Conservation (phyloP, 2,329 filamentous ascomycete species). For the Helicocarpus griseus region DNA sequence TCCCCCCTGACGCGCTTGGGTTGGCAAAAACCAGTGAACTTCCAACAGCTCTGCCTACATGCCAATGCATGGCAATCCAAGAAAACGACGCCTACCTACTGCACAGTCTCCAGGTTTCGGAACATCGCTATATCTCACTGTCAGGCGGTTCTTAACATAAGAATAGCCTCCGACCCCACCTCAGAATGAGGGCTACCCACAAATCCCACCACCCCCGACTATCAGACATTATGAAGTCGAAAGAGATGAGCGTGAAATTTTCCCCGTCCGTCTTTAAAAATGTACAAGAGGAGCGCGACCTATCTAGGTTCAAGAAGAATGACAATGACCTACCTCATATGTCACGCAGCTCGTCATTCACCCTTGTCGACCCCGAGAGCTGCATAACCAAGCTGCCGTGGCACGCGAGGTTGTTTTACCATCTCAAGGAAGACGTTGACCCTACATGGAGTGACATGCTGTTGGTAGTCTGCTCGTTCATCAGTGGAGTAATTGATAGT, state of each 20-base stretch:
- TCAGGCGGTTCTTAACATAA: neutral
- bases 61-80: neutral
- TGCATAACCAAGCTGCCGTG: slow-evolving; percentile 1
- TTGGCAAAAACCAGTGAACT: neutral
- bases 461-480: slow-evolving; percentile 12
- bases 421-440: slow-evolving; percentile 11
- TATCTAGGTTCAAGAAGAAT: neutral
- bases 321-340: neutral
- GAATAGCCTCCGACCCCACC: neutral
- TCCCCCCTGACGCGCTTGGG: neutral
- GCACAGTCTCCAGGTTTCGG: neutral
- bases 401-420: neutral
- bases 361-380: slow-evolving; percentile 5
- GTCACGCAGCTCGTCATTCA: slow-evolving; percentile 11
- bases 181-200: neutral
- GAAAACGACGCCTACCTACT: neutral
- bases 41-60: neutral
- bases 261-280: neutral
- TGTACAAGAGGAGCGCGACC: neutral
- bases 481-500: slow-evolving; percentile 12
- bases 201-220: neutral
- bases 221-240: neutral
- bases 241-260: neutral
- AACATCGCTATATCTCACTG: neutral
- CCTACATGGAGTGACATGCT: slow-evolving; percentile 8